A percentile compares a stretch with the other conserved stretches of the same genome.
Evolutionary conservation across 139 green algal species (phyloP).

Genomic region (Spirogloea muscicola): DNA sequence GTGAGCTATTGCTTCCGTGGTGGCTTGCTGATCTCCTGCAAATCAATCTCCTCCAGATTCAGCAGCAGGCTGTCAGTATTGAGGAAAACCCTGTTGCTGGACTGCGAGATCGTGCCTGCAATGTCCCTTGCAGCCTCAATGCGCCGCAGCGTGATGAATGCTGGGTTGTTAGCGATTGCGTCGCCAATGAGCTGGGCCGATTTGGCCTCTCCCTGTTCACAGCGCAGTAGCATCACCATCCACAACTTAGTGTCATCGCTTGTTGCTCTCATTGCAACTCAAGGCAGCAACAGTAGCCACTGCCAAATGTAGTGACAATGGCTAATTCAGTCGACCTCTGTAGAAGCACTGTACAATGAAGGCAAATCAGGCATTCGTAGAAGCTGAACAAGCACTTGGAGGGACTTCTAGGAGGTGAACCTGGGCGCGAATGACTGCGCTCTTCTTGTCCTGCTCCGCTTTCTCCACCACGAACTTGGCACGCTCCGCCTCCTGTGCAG

Average conservation of each 20-base stretch:
- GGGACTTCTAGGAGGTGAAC: constrained; percentile 1
- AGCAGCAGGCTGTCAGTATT: constrained; percentile 87
- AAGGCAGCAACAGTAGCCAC: too few relatives aligned
- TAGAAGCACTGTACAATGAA: too few relatives aligned
- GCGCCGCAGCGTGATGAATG: constrained; percentile 74
- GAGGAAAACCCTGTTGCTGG: constrained; percentile 88
- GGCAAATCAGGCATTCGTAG: too few relatives aligned
- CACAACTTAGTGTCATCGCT: too few relatives aligned
- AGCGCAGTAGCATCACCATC: too few relatives aligned
- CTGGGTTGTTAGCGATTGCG: constrained; percentile 80
- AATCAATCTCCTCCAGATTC: constrained; percentile 70
- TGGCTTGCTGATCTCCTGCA: too few relatives aligned
- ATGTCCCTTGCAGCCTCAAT: constrained; percentile 85
- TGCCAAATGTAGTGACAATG: too few relatives aligned
- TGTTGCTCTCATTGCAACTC: too few relatives aligned
- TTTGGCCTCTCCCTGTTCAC: constrained; percentile 81
- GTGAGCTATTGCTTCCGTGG: too few relatives aligned
- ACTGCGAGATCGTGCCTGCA: constrained; percentile 73
- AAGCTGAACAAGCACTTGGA: neutral
- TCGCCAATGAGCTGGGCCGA: constrained; percentile 90
- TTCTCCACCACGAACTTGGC: constrained; percentile 94
- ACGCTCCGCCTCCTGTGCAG: constrained; percentile 88
- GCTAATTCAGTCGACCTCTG: too few relatives aligned
- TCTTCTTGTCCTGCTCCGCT: constrained; percentile 94
- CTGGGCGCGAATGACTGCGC: constrained; percentile 82